Evolutionary conservation across 2,329 filamentous ascomycete species (phyloP).

Genomic region (Chaetomiaceae sp.): DNA sequence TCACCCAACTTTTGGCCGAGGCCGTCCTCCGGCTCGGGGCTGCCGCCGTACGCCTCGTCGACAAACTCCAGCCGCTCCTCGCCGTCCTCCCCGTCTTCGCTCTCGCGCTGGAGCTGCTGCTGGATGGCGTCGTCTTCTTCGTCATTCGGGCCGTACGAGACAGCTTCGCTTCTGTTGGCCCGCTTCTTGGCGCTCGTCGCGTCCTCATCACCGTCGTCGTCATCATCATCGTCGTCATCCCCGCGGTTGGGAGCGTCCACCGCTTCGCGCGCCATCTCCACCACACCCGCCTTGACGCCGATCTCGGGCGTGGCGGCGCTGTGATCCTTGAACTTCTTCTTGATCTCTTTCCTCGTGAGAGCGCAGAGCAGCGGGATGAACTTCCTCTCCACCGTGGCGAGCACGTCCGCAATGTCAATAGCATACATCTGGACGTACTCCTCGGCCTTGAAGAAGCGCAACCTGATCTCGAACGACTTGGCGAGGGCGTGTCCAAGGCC

Average conservation of each 20-base stretch:
- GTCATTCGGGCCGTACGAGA: constrained; percentile 88
- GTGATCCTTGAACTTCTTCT: constrained; percentile 63
- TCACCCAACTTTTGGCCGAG: constrained; percentile 36
- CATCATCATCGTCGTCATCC: constrained; percentile 56
- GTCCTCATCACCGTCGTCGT: constrained; percentile 72
- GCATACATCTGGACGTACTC: constrained; percentile 86
- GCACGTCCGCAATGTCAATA: constrained; percentile 70
- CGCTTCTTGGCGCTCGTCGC: constrained; percentile 67
- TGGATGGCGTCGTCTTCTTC: constrained; percentile 80
- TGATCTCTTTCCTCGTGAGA: constrained; percentile 70
- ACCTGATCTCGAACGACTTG: constrained; percentile 75
- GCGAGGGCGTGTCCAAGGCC: constrained; percentile 63
- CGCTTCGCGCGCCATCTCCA: constrained; percentile 42
- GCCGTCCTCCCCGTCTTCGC: constrained; percentile 47
- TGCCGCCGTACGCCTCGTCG: constrained; percentile 47
- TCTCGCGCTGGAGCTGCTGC: constrained; percentile 53
- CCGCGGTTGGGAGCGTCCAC: constrained; percentile 35
- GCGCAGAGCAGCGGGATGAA: constrained; percentile 68
- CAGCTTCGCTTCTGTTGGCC: constrained; percentile 70
- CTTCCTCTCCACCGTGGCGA: constrained; percentile 70
- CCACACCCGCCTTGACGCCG: constrained; percentile 45
- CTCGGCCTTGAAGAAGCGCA: constrained; percentile 75
- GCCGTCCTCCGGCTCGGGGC: constrained; percentile 34
- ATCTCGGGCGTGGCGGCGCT: constrained; percentile 73
- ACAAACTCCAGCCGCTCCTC: constrained; percentile 41